These are phyloP conservation scores for Myrica gale DNA, from an alignment of 306 rosid species.

Conservation along the genomic window DNA sequence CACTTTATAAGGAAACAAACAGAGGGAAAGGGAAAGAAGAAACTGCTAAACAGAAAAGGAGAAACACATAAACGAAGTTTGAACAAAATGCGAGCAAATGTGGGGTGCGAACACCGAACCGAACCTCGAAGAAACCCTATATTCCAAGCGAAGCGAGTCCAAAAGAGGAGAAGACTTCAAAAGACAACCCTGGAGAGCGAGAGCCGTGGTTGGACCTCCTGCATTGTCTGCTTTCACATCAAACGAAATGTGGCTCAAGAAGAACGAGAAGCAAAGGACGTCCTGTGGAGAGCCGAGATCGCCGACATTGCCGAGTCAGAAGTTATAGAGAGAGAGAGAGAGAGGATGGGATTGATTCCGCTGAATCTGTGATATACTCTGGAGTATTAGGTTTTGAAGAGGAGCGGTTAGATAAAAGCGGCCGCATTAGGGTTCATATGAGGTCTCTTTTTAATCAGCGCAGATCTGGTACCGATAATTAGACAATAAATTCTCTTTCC, in stretches of 20 bases:
- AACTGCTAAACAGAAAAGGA: not conserved
- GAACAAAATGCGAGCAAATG: not conserved
- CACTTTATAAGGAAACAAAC: conserved; percentile 17
- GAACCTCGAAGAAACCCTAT: conserved; percentile 7
- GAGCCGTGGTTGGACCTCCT: conserved; percentile 30
- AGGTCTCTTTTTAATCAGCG: conserved; percentile 12
- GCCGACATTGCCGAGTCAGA: conserved; percentile 14
- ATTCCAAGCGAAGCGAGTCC: not conserved
- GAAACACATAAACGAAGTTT: not conserved
- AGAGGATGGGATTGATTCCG: conserved; percentile 34
- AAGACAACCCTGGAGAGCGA: not conserved
- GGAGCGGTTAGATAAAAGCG: conserved; percentile 25
- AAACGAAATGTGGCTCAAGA: not conserved
- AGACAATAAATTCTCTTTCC: not conserved
- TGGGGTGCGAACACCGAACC: not conserved
- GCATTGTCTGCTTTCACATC: conserved; percentile 27
- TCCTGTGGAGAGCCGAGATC: conserved; percentile 20
- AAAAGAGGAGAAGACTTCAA: not conserved
- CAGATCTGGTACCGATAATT: not conserved
- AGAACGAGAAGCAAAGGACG: not conserved
- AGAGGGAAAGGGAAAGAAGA: not conserved
- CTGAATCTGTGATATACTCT: conserved; percentile 22
- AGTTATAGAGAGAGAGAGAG: conserved; percentile 2
- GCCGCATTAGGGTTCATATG: conserved; percentile 25
- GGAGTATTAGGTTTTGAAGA: conserved; percentile 64